phyloP scores from a whole-genome alignment of 805 yeast genomes.

The Cyberlindnera lachancei region DNA sequence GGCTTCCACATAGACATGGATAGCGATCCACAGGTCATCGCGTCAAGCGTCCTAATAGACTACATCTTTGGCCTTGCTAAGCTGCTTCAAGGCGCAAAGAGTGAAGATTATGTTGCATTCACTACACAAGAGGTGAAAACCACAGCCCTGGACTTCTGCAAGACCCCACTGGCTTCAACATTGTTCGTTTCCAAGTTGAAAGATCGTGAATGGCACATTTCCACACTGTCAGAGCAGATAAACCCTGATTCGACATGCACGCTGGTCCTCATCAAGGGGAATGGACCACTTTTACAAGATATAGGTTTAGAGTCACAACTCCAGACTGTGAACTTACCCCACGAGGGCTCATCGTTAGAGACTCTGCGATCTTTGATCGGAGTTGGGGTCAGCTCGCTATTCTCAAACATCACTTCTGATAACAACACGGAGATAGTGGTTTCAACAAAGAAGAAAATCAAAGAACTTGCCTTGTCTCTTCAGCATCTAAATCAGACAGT shows the following conservation, averaged over 20 bases:
- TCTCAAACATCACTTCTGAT: slow-evolving; percentile 40
- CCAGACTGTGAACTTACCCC: slow-evolving; percentile 29
- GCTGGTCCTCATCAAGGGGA: slow-evolving; percentile 37
- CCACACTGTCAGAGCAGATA: slow-evolving; percentile 6
- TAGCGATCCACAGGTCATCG: no score
- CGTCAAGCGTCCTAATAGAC: no score
- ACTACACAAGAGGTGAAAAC: slow-evolving; percentile 12
- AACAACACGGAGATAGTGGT: slow-evolving; percentile 29
- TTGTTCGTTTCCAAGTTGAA: slow-evolving; percentile 17
- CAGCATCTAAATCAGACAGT: slow-evolving; percentile 61
- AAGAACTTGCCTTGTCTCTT: slow-evolving; percentile 60
- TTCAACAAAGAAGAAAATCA: slow-evolving; percentile 52
- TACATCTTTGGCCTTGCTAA: slow-evolving; percentile 24
- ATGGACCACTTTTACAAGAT: slow-evolving; percentile 22
- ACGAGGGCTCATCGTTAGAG: slow-evolving; percentile 32
- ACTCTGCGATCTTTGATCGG: slow-evolving; percentile 51
- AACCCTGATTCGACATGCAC: slow-evolving; percentile 16
- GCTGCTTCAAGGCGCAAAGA: slow-evolving; percentile 22
- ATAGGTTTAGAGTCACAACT: slow-evolving; percentile 26
- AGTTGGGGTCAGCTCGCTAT: slow-evolving; percentile 61
- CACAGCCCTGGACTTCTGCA: slow-evolving; percentile 14
- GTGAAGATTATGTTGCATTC: slow-evolving; percentile 22
- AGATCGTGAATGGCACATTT: slow-evolving; percentile 10
- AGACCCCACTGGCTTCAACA: slow-evolving; percentile 17
- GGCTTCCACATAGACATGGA: no score